phyloP scores from a whole-genome alignment of 352 stramenopile species.

The Phytophthora sp. region DNA sequence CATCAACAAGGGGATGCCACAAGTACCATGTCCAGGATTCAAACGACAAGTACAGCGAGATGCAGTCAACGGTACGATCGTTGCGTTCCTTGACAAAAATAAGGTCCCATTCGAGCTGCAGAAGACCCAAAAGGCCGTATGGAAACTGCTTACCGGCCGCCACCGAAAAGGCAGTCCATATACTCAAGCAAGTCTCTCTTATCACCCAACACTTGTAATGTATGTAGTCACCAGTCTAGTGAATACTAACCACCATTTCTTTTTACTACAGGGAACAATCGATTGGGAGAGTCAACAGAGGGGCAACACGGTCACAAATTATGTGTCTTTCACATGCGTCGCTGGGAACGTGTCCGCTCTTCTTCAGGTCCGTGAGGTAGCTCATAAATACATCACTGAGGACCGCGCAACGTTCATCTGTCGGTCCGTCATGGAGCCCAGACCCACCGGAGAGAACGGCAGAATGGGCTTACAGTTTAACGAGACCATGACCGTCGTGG shows the following conservation, averaged over 20 bases:
- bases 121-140: constrained; percentile 31
- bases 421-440: constrained; percentile 34
- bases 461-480: constrained; percentile 25
- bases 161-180: constrained; percentile 31
- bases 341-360: constrained; percentile 17
- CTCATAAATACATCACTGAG: constrained; percentile 24
- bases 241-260: neutral
- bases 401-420: constrained; percentile 30
- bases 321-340: constrained; percentile 32
- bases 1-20: constrained; percentile 16
- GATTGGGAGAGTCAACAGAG: constrained; percentile 26
- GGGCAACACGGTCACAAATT: constrained; percentile 27
- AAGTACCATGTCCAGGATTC: constrained; percentile 25
- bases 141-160: constrained; percentile 29
- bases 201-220: no score
- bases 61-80: constrained; percentile 21
- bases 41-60: constrained; percentile 23
- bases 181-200: constrained; percentile 17
- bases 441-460: neutral
- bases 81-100: constrained; percentile 37
- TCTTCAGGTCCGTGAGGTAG: constrained; percentile 33
- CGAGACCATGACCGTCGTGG: constrained; percentile 35
- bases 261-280: constrained; percentile 19
- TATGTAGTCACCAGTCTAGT: no score
- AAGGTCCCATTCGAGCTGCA: constrained; percentile 37